Conservation (phyloP, 2,329 filamentous ascomycete species). For the Ceratocystis smalleyi region DNA sequence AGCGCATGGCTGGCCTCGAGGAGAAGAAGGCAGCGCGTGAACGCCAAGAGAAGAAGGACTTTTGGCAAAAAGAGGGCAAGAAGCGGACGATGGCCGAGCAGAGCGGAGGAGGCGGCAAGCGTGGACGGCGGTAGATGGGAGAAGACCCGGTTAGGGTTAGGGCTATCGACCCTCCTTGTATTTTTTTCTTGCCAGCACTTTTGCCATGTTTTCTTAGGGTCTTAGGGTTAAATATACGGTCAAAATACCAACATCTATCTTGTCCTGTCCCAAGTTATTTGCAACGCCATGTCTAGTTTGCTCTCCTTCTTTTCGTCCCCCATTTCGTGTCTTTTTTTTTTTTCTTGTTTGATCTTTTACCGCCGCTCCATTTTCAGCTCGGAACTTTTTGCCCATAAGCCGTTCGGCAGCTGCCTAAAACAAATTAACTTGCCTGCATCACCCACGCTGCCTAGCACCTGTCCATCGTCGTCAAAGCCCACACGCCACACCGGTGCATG, state of each 20-base stretch:
- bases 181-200: not conserved
- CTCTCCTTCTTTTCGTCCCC: not conserved
- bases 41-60: slow-evolving; percentile 84
- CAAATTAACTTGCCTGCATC: slow-evolving; percentile 55
- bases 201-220: not conserved
- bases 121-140: slow-evolving; percentile 16
- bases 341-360: too few relatives aligned
- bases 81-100: slow-evolving; percentile 36
- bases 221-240: not conserved
- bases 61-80: slow-evolving; percentile 80
- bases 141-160: not conserved
- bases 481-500: slow-evolving; percentile 62
- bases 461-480: slow-evolving; percentile 53
- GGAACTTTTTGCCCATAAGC: slow-evolving; percentile 43
- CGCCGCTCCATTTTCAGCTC: slow-evolving; percentile 42
- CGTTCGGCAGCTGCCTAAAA: slow-evolving; percentile 44
- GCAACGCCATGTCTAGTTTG: not conserved
- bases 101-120: slow-evolving; percentile 26
- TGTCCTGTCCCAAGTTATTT: not conserved
- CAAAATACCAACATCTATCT: not conserved
- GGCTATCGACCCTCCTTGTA: not conserved
- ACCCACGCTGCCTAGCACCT: slow-evolving; percentile 59
- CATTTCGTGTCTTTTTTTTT: not conserved
- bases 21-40: slow-evolving; percentile 79
- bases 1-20: slow-evolving; percentile 64